Conservation (phyloP, 2,329 filamentous ascomycete species). For the Metarhizium album region DNA sequence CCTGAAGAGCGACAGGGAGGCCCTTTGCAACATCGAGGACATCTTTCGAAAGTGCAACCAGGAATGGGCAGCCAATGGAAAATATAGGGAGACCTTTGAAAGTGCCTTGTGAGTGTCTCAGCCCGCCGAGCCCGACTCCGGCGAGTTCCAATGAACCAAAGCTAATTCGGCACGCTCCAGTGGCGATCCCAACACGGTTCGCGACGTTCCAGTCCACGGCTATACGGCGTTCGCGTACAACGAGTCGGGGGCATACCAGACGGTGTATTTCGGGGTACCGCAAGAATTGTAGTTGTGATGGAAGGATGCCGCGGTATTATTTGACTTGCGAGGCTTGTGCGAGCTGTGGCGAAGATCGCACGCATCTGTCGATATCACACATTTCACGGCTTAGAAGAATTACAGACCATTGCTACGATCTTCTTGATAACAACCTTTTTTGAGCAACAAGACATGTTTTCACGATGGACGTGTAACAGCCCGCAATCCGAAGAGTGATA, state of each 20-base stretch:
- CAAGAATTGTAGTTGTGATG: too few species aligned
- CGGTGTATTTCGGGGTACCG: not conserved
- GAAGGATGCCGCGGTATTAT: too few species aligned
- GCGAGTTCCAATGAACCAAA: not conserved
- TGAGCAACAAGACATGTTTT: too few species aligned
- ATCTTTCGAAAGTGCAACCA: not conserved
- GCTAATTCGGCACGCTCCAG: not conserved
- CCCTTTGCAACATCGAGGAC: not conserved
- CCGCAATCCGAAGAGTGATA: too few species aligned
- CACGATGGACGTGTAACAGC: too few species aligned
- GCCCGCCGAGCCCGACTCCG: not conserved
- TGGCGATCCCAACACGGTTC: not conserved
- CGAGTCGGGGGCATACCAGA: not conserved
- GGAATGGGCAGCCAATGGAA: not conserved
- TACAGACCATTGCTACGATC: too few species aligned
- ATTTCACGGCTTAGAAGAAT: too few species aligned
- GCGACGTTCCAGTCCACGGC: not conserved
- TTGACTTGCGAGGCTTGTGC: too few species aligned
- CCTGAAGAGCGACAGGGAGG: not conserved
- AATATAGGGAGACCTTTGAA: not conserved
- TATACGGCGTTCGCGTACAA: not conserved
- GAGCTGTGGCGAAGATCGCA: too few species aligned
- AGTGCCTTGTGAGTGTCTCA: not conserved
- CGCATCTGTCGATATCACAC: too few species aligned
- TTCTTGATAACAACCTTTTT: too few species aligned